These are phyloP conservation scores for Litsea cubeba DNA, from an alignment of 164 flowering plant genomes.

Conservation along the genomic window DNA sequence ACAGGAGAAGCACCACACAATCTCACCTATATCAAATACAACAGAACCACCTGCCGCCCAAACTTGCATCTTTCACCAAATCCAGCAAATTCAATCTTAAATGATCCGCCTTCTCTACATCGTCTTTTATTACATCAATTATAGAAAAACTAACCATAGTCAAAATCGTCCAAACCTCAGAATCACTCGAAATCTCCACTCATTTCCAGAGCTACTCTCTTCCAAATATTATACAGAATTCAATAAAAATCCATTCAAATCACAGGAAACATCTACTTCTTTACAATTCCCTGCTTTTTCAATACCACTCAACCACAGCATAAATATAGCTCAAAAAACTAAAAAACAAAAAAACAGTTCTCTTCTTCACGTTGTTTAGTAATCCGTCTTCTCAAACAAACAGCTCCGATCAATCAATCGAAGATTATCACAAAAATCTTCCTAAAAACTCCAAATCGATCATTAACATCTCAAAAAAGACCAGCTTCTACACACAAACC, in stretches of 20 bases:
- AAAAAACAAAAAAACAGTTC: not conserved
- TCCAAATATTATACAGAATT: not conserved
- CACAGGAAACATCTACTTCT: not conserved
- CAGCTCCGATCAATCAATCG: not conserved
- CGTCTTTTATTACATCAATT: not conserved
- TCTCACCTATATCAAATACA: not conserved
- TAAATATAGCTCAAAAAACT: not conserved
- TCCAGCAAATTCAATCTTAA: not conserved
- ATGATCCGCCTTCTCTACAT: not conserved
- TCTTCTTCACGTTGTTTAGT: not conserved
- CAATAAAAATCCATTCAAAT: not conserved
- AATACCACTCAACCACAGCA: not conserved
- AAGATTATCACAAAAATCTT: not conserved
- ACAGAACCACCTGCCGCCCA: not conserved
- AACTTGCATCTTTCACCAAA: not conserved
- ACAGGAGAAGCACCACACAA: not conserved
- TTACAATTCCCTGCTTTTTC: not conserved
- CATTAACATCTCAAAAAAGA: not conserved
- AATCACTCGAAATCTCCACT: not conserved
- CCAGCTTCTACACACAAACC: not conserved
- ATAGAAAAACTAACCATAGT: not conserved
- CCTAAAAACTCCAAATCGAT: not conserved
- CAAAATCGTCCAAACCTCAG: not conserved
- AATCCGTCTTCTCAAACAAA: not conserved
- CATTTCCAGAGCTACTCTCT: not conserved